Evolutionary conservation across 1,139 yeast genomes (phyloP).

Genomic region (Geotrichum europaeum): DNA sequence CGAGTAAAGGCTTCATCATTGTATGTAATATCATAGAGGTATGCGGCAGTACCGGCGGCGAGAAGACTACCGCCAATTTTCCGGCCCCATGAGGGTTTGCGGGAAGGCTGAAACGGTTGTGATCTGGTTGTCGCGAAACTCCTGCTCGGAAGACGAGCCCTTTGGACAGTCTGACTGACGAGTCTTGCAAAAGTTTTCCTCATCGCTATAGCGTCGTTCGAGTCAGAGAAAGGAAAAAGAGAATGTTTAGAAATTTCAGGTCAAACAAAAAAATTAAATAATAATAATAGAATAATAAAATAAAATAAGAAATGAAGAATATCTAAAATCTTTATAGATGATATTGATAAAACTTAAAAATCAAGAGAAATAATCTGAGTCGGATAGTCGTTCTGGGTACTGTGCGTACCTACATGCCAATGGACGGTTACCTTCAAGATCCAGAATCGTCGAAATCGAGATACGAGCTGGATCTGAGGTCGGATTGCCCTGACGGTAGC

Average conservation of each 20-base stretch:
- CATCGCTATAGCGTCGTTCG: background rate
- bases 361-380: background rate
- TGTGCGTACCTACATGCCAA: background rate
- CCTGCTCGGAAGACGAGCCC: background rate
- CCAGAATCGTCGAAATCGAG: background rate
- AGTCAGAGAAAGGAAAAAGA: too few species aligned
- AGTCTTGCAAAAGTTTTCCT: background rate
- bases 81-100: background rate
- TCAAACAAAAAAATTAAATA: too few species aligned
- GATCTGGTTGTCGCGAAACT: background rate
- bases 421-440: background rate
- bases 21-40: conserved; percentile 18
- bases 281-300: too few species aligned
- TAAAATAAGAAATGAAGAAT: too few species aligned
- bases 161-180: background rate
- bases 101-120: background rate
- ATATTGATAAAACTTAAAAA: background rate
- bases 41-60: conserved; percentile 3
- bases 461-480: background rate
- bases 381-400: background rate
- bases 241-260: background rate
- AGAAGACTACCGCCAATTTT: background rate
- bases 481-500: background rate
- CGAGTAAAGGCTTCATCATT: conserved; percentile 49
- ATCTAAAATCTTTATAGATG: background rate